Base-by-base conservation (phyloP, 306 rosid species). In the Vicia sativa region DNA sequence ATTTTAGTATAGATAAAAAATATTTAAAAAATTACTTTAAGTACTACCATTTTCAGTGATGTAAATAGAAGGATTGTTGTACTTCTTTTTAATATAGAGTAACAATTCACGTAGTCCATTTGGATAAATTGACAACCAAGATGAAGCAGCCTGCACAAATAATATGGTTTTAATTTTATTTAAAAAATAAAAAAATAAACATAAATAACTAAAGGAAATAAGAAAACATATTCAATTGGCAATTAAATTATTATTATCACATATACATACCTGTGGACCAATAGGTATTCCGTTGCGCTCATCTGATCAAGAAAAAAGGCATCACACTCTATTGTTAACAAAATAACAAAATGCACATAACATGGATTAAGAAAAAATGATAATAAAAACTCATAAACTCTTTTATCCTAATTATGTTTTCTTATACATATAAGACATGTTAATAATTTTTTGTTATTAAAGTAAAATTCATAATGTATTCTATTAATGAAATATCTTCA, bases 61-160 rank as follows among this genome's bases (percentile, higher is more conserved):
- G 25, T 57, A 74, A 58, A 74, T 74, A 11, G 57, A 56, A 14
- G 79, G 79, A 7, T 74, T 74, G 56, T 74, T 48, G 26, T 67
- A 74, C 42, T 74, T 67, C 15, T 54, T 58, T 58, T 74, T 67
- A 2, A 7, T 58, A 55, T 88, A 84, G n/a, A 74, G 37, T 72
- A 86, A 49, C 2, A 76, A 5, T 3, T 83, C 80, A 0, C 1
- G 68, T 63, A 88, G 37, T 61, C 95, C 89, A 63, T 55, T 71
- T 5, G 91, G 91, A 74, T 81, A 85, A 41, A 66, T 72, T 14
- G 43, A 68, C 4, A 80, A 19, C 89, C 85, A 76, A 2, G 16
- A 4, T 56, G 96, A 74, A 67, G 74, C 74, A 53, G 84, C 82
- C 87, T 87, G 68, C 75, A 18, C 8, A 0, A 1, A 49, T 4